Conservation (phyloP, 2,329 filamentous ascomycete species). For the Arthrobotrys sphaeroides region DNA sequence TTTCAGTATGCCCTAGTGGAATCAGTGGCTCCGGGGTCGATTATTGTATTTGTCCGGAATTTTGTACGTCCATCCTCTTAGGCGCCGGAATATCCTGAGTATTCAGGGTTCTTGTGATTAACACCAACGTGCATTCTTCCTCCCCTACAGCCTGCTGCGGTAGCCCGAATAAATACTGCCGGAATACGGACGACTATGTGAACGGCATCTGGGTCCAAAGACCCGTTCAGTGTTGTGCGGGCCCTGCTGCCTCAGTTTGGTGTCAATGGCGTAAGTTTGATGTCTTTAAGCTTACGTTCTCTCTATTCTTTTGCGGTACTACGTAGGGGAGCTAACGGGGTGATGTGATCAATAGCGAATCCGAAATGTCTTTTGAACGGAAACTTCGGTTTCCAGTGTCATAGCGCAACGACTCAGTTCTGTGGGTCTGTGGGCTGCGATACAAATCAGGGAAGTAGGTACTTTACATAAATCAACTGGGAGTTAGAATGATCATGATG, state of each 20-base stretch:
- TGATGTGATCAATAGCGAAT: not conserved
- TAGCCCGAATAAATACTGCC: not conserved
- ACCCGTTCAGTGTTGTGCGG: slow-evolving; percentile 16
- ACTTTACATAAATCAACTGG: not conserved
- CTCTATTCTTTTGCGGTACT: not conserved
- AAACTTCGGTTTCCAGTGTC: not conserved
- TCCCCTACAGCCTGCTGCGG: slow-evolving; percentile 18
- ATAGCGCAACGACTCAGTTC: slow-evolving; percentile 10
- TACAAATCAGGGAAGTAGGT: slow-evolving; percentile 25
- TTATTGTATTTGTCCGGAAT: slow-evolving; percentile 28
- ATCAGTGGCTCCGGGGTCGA: not conserved
- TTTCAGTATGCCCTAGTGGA: slow-evolving; percentile 22
- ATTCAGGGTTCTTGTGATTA: no score
- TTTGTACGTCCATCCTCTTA: slow-evolving; percentile 4
- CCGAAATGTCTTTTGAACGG: slow-evolving; percentile 14
- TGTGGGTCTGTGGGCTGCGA: slow-evolving; percentile 5
- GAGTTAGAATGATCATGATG: not conserved
- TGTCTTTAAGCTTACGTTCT: not conserved
- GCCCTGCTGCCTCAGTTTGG: not conserved
- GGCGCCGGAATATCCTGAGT: not conserved
- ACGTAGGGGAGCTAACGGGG: not conserved
- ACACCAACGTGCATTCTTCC: no score
- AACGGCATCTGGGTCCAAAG: slow-evolving; percentile 21
- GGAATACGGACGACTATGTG: slow-evolving; percentile 24
- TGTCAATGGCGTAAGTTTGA: slow-evolving; percentile 21